phyloP scores from a whole-genome alignment of 805 yeast genomes.

The Saccharomycopsis babjevae region DNA sequence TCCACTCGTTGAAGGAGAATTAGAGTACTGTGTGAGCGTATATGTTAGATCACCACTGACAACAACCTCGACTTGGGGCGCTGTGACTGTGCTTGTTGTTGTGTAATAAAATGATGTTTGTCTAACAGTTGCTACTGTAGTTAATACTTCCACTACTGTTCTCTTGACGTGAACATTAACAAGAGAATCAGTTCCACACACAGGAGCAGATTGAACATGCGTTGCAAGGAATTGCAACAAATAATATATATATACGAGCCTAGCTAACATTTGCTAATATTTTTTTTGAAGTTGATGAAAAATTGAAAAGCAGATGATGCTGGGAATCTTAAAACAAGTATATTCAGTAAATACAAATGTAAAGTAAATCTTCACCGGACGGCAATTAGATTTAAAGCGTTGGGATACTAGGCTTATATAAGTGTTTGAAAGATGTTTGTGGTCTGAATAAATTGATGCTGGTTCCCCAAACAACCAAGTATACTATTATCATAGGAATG shows the following conservation, averaged over 20 bases:
- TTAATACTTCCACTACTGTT: constrained; percentile 20
- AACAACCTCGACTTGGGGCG: constrained; percentile 44
- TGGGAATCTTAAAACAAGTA: no score
- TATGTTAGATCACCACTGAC: constrained; percentile 39
- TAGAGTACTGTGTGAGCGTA: constrained; percentile 35
- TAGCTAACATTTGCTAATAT: not conserved
- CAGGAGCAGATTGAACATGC: constrained; percentile 10
- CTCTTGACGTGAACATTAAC: constrained; percentile 10
- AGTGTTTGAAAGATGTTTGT: no score
- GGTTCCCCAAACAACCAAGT: no score
- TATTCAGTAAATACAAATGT: no score
- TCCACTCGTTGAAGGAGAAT: constrained; percentile 18
- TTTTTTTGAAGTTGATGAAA: not conserved
- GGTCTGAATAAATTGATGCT: no score
- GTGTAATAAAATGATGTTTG: constrained; percentile 10
- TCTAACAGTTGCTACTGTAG: constrained; percentile 31
- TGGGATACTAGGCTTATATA: no score
- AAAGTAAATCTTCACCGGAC: no score
- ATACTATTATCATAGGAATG: no score
- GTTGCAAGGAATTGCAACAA: not conserved
- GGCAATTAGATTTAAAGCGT: no score
- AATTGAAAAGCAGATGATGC: no score
- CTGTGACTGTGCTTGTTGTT: constrained; percentile 35
- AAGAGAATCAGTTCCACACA: constrained; percentile 8
- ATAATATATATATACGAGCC: not conserved